Conservation (phyloP, 2,329 filamentous ascomycete genomes). For the Pseudogymnoascus sp. region DNA sequence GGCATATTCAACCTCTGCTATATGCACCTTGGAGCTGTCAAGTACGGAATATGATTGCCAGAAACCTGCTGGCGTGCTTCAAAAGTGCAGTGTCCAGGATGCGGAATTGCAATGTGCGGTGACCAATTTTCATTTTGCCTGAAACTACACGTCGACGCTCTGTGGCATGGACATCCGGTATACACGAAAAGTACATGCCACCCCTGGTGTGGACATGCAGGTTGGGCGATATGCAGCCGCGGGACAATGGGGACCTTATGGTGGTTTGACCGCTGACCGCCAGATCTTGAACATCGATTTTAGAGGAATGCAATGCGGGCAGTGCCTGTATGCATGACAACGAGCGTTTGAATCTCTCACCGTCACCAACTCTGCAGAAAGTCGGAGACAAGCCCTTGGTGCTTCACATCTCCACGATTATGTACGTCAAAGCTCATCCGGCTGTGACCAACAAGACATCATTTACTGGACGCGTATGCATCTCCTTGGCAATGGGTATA, state of each 20-base stretch:
- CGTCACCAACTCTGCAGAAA: conserved; percentile 3
- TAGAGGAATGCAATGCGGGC: background rate
- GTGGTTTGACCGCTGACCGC: conserved; percentile 6
- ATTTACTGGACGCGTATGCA: conserved; percentile 3
- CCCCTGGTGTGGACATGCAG: background rate
- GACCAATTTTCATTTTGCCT: conserved; percentile 1
- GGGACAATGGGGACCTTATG: conserved; percentile 1
- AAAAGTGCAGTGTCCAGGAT: background rate
- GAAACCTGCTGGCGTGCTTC: background rate
- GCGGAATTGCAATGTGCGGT: background rate
- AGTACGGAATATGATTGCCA: background rate
- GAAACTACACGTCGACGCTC: background rate
- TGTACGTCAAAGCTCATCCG: background rate
- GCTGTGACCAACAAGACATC: background rate
- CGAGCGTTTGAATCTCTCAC: background rate
- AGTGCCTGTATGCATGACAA: background rate
- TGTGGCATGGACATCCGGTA: background rate
- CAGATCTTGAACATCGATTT: background rate
- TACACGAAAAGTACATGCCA: background rate
- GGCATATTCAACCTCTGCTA: background rate
- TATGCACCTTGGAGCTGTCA: background rate
- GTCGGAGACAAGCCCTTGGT: background rate
- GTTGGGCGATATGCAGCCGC: background rate
- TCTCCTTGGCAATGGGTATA: background rate
- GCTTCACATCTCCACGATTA: background rate